Conservation (phyloP, 352 stramenopile species). For the Pythium apleroticum region DNA sequence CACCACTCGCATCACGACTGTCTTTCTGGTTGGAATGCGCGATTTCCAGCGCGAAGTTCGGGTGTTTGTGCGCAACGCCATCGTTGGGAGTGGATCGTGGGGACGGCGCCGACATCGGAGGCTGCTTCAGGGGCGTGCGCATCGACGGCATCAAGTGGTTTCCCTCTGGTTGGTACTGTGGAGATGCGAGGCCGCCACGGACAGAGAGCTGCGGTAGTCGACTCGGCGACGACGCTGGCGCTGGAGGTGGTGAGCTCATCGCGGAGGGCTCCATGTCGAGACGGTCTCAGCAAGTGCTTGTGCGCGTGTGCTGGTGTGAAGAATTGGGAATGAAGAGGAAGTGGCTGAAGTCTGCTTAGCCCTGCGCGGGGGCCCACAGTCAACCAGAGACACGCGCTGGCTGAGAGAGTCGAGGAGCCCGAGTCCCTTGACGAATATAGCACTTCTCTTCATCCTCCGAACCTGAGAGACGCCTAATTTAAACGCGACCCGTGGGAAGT, state of each 20-base stretch:
- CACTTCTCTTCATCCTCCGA: background rate
- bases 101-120: background rate
- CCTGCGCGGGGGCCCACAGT: no score
- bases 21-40: conserved; percentile 22
- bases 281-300: background rate
- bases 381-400: background rate
- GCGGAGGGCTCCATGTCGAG: conserved; percentile 1
- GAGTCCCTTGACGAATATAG: background rate
- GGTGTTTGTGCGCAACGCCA: conserved; percentile 5
- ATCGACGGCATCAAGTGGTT: background rate
- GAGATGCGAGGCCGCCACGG: conserved; percentile 4
- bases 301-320: background rate
- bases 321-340: conserved; percentile 1
- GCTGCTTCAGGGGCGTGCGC: conserved; percentile 2
- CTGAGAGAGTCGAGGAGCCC: background rate
- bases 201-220: conserved; percentile 14
- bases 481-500: background rate
- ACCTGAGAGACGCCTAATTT: background rate
- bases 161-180: conserved; percentile 28
- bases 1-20: background rate
- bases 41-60: conserved; percentile 14
- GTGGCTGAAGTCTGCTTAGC: background rate
- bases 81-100: background rate
- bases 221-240: conserved; percentile 11
- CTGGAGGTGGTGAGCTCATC: background rate